Percentiles rank a stretch among this genome's conserved stretches.
Conservation (phyloP, 306 rosid species). For the Castanospermum australe region DNA sequence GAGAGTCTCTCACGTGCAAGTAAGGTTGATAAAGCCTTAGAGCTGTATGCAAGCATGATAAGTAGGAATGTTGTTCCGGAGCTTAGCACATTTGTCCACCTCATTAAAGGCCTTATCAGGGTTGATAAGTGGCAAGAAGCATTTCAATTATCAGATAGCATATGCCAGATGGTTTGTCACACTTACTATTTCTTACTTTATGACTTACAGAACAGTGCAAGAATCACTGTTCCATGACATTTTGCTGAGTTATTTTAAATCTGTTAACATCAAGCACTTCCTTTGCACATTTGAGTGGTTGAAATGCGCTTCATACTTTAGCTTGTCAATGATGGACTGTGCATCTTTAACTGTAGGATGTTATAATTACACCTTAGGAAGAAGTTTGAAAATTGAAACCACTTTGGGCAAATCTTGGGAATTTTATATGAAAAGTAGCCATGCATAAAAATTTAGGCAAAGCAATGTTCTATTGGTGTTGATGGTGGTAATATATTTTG, state of each 20-base stretch:
- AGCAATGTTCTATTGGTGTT: not conserved
- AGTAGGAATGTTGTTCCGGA: slow-evolving; percentile 64
- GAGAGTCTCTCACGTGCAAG: slow-evolving; percentile 61
- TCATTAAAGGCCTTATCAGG: slow-evolving; percentile 67
- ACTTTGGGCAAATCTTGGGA: not conserved
- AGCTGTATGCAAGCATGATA: slow-evolving; percentile 61
- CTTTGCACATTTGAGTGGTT: not conserved
- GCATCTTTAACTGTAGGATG: not conserved
- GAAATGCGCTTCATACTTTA: not conserved
- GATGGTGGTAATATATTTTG: not conserved
- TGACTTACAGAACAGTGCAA: not conserved
- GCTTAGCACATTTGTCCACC: slow-evolving; percentile 63
- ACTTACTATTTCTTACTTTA: slow-evolving; percentile 28
- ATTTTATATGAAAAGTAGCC: not conserved
- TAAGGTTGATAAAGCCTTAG: slow-evolving; percentile 68
- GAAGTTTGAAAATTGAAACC: not conserved
- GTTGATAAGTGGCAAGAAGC: slow-evolving; percentile 80
- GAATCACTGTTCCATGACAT: not conserved
- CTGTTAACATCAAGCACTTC: not conserved
- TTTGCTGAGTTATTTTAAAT: not conserved
- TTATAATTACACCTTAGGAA: not conserved
- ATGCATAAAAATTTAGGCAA: not conserved
- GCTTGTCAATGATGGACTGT: not conserved
- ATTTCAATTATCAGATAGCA: slow-evolving; percentile 63
- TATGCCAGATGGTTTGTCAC: slow-evolving; percentile 81